These are phyloP conservation scores for Linnemannia exigua DNA, from an alignment of 192 early-diverging fungal genomes.

Conservation along the genomic window DNA sequence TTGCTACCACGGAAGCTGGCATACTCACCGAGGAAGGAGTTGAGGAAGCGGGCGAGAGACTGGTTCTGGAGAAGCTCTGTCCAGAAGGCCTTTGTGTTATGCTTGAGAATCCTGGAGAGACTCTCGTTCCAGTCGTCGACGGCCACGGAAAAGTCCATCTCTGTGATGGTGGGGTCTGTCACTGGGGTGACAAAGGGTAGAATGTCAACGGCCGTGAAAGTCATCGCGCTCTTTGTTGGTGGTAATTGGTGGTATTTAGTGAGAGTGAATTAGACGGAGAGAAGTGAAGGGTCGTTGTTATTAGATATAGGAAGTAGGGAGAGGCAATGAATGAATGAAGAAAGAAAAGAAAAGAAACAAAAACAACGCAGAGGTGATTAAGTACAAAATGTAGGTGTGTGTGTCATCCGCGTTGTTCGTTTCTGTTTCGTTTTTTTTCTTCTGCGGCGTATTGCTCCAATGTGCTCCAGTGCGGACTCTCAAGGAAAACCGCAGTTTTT, in stretches of 20 bases:
- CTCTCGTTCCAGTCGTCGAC: conserved; percentile 56
- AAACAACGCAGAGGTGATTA: conserved; percentile 1
- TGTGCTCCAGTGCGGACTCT: conserved; percentile 4
- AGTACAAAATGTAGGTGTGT: background rate
- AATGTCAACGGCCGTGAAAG: conserved; percentile 25
- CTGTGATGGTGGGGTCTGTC: conserved; percentile 36
- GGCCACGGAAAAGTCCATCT: conserved; percentile 47
- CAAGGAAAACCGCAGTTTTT: conserved; percentile 34
- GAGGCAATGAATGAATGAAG: conserved; percentile 1
- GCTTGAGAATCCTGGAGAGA: conserved; percentile 42
- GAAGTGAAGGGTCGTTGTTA: background rate
- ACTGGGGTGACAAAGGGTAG: conserved; percentile 50
- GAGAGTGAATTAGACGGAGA: background rate
- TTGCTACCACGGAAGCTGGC: conserved; percentile 46
- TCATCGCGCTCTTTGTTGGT: background rate
- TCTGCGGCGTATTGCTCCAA: conserved; percentile 19
- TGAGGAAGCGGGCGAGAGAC: conserved; percentile 39
- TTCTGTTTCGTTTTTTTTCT: background rate
- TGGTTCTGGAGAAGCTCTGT: conserved; percentile 31
- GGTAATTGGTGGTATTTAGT: background rate
- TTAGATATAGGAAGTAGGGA: background rate
- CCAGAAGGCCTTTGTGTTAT: conserved; percentile 39
- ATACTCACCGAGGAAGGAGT: conserved; percentile 53
- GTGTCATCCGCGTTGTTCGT: background rate
- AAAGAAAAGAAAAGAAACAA: background rate